Conservation (phyloP, 2,329 filamentous ascomycete genomes). For the Clonostachys rosea region DNA sequence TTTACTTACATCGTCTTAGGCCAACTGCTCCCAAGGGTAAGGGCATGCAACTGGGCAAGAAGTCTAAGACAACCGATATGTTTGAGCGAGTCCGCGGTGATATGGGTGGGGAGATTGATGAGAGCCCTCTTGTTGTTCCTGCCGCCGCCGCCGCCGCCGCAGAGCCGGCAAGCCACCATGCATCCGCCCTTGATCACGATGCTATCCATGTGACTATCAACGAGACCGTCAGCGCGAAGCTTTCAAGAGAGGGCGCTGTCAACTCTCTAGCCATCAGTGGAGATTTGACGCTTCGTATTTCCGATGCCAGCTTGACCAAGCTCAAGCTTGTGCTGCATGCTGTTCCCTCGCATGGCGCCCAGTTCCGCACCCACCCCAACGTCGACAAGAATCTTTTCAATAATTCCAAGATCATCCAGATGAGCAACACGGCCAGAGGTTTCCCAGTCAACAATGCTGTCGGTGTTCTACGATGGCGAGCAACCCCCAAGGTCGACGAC, state of each 20-base stretch:
- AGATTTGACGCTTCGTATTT: conserved; percentile 86
- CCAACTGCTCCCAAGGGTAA: conserved; percentile 76
- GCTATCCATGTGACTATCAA: conserved; percentile 84
- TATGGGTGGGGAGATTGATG: conserved; percentile 80
- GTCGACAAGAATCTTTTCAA: conserved; percentile 89
- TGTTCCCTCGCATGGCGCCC: conserved; percentile 74
- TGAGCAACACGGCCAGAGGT: conserved; percentile 80
- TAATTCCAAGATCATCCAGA: conserved; percentile 77
- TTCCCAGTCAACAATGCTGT: conserved; percentile 95
- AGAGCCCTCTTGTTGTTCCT: conserved; percentile 65
- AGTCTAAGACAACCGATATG: conserved; percentile 96
- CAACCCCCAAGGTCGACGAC: conserved; percentile 76
- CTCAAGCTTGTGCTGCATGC: conserved; percentile 79
- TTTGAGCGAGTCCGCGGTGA: conserved; percentile 94
- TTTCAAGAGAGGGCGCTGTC: conserved; percentile 82
- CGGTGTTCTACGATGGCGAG: conserved; percentile 89
- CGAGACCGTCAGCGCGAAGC: conserved; percentile 84
- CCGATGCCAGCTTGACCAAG: conserved; percentile 84
- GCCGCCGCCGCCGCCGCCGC: conserved; percentile 45
- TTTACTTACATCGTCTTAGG: conserved; percentile 19
- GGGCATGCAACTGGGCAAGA: conserved; percentile 98
- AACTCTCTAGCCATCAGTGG: conserved; percentile 87
- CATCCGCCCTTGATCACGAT: conserved; percentile 71
- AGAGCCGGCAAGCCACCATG: conserved; percentile 49
- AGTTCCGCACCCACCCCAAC: conserved; percentile 95